Percentiles rank a stretch among this genome's conserved stretches.
These are phyloP conservation scores for Yamadazyma kitorensis DNA, from an alignment of 805 yeast genomes.

Conservation along the genomic window DNA sequence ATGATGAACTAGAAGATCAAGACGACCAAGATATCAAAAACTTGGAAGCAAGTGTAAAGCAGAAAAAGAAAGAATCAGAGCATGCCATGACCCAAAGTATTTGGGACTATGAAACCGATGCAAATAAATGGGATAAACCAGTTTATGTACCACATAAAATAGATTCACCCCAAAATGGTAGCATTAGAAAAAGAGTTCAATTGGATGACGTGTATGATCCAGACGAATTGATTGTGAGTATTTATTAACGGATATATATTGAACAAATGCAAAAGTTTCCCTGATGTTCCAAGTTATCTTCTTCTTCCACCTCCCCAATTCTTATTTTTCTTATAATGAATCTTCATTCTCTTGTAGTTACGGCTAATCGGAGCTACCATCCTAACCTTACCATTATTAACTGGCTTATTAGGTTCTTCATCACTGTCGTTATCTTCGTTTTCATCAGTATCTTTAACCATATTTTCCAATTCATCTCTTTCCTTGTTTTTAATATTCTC, in stretches of 20 bases:
- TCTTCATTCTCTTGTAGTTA: constrained; percentile 53
- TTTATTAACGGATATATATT: constrained; percentile 7
- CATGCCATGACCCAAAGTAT: constrained; percentile 30
- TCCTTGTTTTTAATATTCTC: constrained; percentile 28
- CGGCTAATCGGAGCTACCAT: constrained; percentile 36
- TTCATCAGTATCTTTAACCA: constrained; percentile 18
- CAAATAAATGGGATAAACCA: constrained; percentile 54
- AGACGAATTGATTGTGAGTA: constrained; percentile 22
- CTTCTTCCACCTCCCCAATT: constrained; percentile 28
- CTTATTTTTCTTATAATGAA: constrained; percentile 38
- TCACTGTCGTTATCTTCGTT: constrained; percentile 5
- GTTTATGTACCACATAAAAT: constrained; percentile 26
- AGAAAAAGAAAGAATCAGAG: constrained; percentile 25
- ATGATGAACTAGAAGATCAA: constrained; percentile 19
- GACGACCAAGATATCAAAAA: constrained; percentile 33
- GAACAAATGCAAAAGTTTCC: not conserved
- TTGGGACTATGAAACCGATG: constrained; percentile 64
- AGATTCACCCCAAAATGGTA: not conserved
- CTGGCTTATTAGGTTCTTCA: constrained; percentile 11
- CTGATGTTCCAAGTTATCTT: no score
- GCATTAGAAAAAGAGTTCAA: constrained; percentile 24
- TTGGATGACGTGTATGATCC: constrained; percentile 18
- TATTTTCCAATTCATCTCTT: constrained; percentile 18
- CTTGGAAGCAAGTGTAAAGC: constrained; percentile 32
- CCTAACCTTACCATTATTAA: constrained; percentile 8